Evolutionary conservation across 2,329 filamentous ascomycete species (phyloP).

Genomic region (Eutypella sp.): DNA sequence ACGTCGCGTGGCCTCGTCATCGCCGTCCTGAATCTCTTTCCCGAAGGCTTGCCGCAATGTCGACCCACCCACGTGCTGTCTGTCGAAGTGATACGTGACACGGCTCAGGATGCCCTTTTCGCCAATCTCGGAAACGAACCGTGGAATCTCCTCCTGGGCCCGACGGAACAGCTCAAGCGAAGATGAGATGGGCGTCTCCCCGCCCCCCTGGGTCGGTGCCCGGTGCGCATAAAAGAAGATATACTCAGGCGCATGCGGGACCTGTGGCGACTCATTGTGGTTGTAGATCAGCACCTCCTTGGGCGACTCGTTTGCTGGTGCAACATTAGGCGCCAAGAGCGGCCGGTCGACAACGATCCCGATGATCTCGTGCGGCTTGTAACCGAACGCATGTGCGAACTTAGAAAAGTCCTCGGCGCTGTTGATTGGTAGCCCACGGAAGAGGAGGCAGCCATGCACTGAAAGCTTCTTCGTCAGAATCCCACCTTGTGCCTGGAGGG

Average conservation of each 20-base stretch:
- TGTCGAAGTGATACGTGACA: conserved; percentile 37
- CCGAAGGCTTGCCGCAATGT: conserved; percentile 41
- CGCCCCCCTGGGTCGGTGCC: conserved; percentile 30
- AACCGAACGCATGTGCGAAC: conserved; percentile 44
- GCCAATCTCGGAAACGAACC: conserved; percentile 37
- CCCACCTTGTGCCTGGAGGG: conserved; percentile 26
- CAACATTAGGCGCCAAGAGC: conserved; percentile 16
- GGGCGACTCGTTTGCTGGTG: conserved; percentile 42
- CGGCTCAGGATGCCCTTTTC: conserved; percentile 35
- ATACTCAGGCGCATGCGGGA: conserved; percentile 46
- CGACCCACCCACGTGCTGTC: conserved; percentile 41
- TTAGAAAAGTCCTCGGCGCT: conserved; percentile 40
- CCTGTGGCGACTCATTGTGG: conserved; percentile 47
- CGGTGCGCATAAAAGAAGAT: conserved; percentile 44
- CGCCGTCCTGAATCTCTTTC: conserved; percentile 38
- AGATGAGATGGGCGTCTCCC: conserved; percentile 41
- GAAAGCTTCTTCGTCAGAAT: conserved; percentile 37
- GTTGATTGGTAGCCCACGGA: conserved; percentile 40
- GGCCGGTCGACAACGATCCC: conserved; percentile 44
- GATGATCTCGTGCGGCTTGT: conserved; percentile 43
- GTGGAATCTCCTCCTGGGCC: conserved; percentile 39
- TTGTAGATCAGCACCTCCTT: conserved; percentile 44
- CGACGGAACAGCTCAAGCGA: conserved; percentile 41
- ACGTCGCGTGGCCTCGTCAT: conserved; percentile 34
- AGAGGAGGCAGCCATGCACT: conserved; percentile 40